These are phyloP conservation scores for Pseudonitzschia multistriata DNA, from an alignment of 108 stramenopile genomes.

Conservation along the genomic window DNA sequence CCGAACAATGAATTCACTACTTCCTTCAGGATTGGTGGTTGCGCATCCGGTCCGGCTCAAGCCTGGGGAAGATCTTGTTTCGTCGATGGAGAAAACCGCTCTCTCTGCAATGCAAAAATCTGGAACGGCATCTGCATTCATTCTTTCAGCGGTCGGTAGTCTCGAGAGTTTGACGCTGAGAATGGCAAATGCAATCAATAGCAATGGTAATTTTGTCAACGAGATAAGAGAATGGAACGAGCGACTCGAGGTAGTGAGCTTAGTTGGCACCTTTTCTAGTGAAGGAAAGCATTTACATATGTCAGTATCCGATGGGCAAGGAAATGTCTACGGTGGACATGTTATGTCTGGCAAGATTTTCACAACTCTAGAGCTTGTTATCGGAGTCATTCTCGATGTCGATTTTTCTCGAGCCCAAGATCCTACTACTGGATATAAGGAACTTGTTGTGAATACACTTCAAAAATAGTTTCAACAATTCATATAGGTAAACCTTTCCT, in stretches of 20 bases:
- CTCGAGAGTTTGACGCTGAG: slow-evolving; percentile 62
- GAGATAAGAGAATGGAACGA: slow-evolving; percentile 57
- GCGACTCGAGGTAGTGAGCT: slow-evolving; percentile 64
- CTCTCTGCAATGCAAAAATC: slow-evolving; percentile 29
- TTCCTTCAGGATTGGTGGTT: slow-evolving; percentile 33
- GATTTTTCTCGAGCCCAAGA: slow-evolving; percentile 58
- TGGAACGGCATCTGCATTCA: slow-evolving; percentile 45
- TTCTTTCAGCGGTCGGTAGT: slow-evolving; percentile 70
- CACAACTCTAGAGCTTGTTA: slow-evolving; percentile 75
- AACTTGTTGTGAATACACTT: slow-evolving; percentile 37
- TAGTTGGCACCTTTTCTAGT: slow-evolving; percentile 64
- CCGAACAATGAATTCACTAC: background rate
- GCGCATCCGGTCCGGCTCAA: slow-evolving; percentile 60
- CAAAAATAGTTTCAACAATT: slow-evolving; percentile 3
- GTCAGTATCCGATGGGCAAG: slow-evolving; percentile 49
- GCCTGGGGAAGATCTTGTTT: slow-evolving; percentile 54
- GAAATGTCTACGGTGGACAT: slow-evolving; percentile 72
- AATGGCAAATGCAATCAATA: slow-evolving; percentile 57
- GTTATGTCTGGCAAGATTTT: slow-evolving; percentile 65
- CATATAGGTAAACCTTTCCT: background rate
- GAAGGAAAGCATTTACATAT: slow-evolving; percentile 70
- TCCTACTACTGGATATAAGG: slow-evolving; percentile 61
- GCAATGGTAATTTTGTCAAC: slow-evolving; percentile 20
- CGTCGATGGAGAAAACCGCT: slow-evolving; percentile 45
- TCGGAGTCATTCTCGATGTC: slow-evolving; percentile 59